Evolutionary conservation across 208 protist species (phyloP).

Genomic region (Acanthamoeba lenticulata): DNA sequence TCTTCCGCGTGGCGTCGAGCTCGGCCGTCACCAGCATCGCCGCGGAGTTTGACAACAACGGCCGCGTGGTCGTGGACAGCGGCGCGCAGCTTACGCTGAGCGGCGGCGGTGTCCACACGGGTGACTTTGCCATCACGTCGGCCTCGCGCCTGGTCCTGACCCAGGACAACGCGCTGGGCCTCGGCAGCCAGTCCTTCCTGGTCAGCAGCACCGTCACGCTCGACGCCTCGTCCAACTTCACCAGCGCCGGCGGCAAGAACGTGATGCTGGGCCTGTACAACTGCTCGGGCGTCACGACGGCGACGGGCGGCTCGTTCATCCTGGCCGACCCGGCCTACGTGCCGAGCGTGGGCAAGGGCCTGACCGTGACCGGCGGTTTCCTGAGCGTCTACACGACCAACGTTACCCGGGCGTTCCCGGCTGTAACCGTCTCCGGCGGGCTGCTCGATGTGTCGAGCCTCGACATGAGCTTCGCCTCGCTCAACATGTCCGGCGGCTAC

Average conservation of each 20-base stretch:
- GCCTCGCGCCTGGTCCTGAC: not conserved
- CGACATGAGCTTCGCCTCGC: slow-evolving; percentile 17
- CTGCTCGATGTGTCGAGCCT: slow-evolving; percentile 42
- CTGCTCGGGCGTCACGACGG: not conserved
- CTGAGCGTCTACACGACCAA: slow-evolving; percentile 39
- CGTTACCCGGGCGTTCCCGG: slow-evolving; percentile 28
- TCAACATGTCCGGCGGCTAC: not conserved
- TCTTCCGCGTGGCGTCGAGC: not conserved
- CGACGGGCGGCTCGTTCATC: slow-evolving; percentile 26
- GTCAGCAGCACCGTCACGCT: not conserved
- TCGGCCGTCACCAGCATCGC: not conserved
- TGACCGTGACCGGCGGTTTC: slow-evolving; percentile 52
- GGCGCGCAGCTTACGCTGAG: not conserved
- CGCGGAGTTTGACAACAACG: slow-evolving; percentile 45
- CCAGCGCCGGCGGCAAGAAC: slow-evolving; percentile 44
- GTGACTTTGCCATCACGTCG: slow-evolving; percentile 7
- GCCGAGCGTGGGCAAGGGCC: not conserved
- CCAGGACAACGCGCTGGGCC: slow-evolving; percentile 39
- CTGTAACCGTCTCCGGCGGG: slow-evolving; percentile 21
- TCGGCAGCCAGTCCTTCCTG: slow-evolving; percentile 45
- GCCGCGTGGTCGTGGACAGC: slow-evolving; percentile 24
- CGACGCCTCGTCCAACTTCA: slow-evolving; percentile 55
- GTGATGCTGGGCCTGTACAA: slow-evolving; percentile 57
- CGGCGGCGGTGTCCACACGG: slow-evolving; percentile 55
- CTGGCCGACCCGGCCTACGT: slow-evolving; percentile 6